Base-by-base conservation (phyloP, 1,284 basidiomycete species). In the Porodaedalea pini region DNA sequence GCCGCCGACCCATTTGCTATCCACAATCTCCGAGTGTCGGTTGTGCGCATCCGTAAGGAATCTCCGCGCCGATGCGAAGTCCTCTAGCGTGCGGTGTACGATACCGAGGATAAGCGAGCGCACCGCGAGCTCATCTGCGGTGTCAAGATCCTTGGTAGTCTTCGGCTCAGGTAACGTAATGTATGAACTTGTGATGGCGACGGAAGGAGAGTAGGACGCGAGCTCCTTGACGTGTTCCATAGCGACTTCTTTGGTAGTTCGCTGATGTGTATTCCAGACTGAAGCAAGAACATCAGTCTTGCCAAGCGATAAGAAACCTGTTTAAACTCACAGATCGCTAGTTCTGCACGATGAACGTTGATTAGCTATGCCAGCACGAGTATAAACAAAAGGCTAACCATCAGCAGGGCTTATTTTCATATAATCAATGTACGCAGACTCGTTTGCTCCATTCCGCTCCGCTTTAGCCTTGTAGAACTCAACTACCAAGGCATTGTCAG, bases 231-330 rank as follows among this genome's bases (percentile, higher is more conserved):
- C 81, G 61, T 86, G 85, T 0, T 74, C 76, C 59, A 78, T 65
- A 0, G 85, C 85, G 11, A 81, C 74, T 2, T 71, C 69, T 25
- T 72, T 71, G 5, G 75, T 71, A 34, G 87, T 78, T 6, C 85
- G 78, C 11, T 78, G 68, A 63, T 88, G 83, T 0, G 78, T 84
- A 64, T 89, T 90, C 87, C 87, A 89, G 71, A 89, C 85, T 88
- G 21, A n/a, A n/a, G 10, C 58, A 41, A 6, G 17, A 43, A 51
- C 40, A 45, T 58, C 47, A 60, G 6, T 43, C 40, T 47, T 34
- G 52, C 54, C 21, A 52, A 37, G 51, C n/a, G 11, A n/a, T 52
- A 34, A 31, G 23, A 47, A 3, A 25, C 6, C 41, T 1, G 44
- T 48, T 29, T 40, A 34, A 4, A 71, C 81, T 65, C 63, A 86